Conservation (phyloP, 352 stramenopile species). For the Halophytophthora polymorphica region DNA sequence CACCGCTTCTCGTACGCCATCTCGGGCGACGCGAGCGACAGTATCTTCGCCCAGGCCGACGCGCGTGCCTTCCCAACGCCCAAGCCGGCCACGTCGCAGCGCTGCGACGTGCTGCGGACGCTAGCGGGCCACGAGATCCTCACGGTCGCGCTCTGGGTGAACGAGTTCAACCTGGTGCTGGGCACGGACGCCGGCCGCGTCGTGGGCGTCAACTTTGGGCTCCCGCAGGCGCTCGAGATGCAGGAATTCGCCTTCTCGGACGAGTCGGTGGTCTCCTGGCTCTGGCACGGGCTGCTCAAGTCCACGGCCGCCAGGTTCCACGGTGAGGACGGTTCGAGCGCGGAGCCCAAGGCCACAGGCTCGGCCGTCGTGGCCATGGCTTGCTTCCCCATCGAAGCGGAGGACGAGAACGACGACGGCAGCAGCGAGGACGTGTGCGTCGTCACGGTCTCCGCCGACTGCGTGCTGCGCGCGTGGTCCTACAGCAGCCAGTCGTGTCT, state of each 20-base stretch:
- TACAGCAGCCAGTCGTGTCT: slow-evolving; percentile 62
- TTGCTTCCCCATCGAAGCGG: slow-evolving; percentile 55
- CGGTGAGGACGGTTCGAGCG: slow-evolving; percentile 23
- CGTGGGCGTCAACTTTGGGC: slow-evolving; percentile 68
- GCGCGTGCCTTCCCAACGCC: slow-evolving; percentile 35
- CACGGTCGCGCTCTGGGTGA: slow-evolving; percentile 63
- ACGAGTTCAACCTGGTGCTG: slow-evolving; percentile 75
- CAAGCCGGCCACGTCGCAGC: slow-evolving; percentile 30
- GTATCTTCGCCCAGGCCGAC: slow-evolving; percentile 56
- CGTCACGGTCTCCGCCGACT: slow-evolving; percentile 64
- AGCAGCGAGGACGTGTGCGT: slow-evolving; percentile 54
- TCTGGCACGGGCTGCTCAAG: slow-evolving; percentile 70
- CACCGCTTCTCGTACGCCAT: slow-evolving; percentile 66
- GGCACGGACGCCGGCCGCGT: slow-evolving; percentile 58
- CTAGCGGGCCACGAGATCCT: slow-evolving; percentile 57
- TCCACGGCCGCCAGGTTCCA: slow-evolving; percentile 38
- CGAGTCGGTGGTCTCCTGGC: slow-evolving; percentile 59
- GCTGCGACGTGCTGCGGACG: slow-evolving; percentile 44
- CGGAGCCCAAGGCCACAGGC: slow-evolving; percentile 17
- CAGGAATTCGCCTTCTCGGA: slow-evolving; percentile 74
- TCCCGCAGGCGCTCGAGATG: slow-evolving; percentile 39
- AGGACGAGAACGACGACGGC: slow-evolving; percentile 36
- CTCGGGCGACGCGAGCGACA: slow-evolving; percentile 21
- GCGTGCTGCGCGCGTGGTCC: slow-evolving; percentile 65
- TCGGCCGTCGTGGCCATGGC: slow-evolving; percentile 50